phyloP scores from a whole-genome alignment of 805 yeast genomes.

The Starmerella riodocensis region DNA sequence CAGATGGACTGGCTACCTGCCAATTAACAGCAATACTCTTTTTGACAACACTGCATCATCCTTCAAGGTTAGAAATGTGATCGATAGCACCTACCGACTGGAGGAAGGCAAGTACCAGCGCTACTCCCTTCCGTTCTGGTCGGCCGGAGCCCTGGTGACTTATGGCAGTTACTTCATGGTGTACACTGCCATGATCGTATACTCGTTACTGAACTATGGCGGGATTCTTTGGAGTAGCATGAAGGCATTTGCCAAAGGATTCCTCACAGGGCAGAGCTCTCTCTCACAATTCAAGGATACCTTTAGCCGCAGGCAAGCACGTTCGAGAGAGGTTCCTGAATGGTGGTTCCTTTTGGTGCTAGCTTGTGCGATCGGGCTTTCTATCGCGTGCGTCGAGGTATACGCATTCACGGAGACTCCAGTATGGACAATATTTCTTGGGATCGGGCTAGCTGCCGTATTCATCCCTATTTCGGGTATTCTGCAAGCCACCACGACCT shows the following conservation, averaged over 20 bases:
- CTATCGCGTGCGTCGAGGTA: slow-evolving; percentile 32
- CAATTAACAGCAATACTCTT: slow-evolving; percentile 35
- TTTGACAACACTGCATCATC: slow-evolving; percentile 35
- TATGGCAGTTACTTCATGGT: slow-evolving; percentile 48
- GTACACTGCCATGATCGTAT: slow-evolving; percentile 42
- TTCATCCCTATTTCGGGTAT: slow-evolving; percentile 47
- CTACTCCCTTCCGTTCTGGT: slow-evolving; percentile 57
- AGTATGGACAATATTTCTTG: slow-evolving; percentile 50
- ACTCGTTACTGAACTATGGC: slow-evolving; percentile 30
- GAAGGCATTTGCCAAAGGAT: not conserved
- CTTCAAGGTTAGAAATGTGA: slow-evolving; percentile 34
- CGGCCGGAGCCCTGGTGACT: slow-evolving; percentile 46
- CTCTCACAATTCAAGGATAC: slow-evolving; percentile 5
- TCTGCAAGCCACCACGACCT: slow-evolving; percentile 45
- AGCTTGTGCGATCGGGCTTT: slow-evolving; percentile 32
- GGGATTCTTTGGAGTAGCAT: not conserved
- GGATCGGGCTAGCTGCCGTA: slow-evolving; percentile 41
- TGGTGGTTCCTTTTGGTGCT: slow-evolving; percentile 47
- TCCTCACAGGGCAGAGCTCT: slow-evolving; percentile 12
- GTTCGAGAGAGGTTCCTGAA: slow-evolving; percentile 57
- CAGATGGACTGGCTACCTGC: slow-evolving; percentile 40
- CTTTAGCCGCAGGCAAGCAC: slow-evolving; percentile 34
- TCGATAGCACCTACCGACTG: slow-evolving; percentile 34
- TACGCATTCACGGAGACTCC: slow-evolving; percentile 39
- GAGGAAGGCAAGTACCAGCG: slow-evolving; percentile 36